A percentile compares a stretch with the other conserved stretches of the same genome.
phyloP scores from a whole-genome alignment of 2,329 filamentous ascomycete species.

The Emmonsiellopsis sp. region DNA sequence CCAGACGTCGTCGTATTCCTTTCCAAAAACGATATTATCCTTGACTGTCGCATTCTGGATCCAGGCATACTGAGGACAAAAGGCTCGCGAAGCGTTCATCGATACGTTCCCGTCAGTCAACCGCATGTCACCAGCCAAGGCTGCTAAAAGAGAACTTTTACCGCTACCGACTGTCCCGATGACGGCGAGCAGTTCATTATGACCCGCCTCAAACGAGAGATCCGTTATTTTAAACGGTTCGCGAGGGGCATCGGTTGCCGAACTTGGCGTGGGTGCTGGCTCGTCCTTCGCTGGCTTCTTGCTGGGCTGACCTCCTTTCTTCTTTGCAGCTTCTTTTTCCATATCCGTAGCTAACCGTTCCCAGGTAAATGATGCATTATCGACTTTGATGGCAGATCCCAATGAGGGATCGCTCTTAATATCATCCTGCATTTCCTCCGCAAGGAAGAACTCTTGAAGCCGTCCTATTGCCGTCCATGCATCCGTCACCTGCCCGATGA shows the following conservation, averaged over 20 bases:
- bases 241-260: conserved; percentile 15
- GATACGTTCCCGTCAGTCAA: conserved; percentile 65
- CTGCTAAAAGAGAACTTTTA: conserved; percentile 81
- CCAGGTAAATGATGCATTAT: conserved; percentile 76
- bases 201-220: conserved; percentile 26
- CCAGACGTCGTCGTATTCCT: conserved; percentile 65
- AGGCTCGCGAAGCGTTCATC: conserved; percentile 72
- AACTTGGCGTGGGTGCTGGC: conserved; percentile 38
- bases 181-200: conserved; percentile 31
- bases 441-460: conserved; percentile 78
- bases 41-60: conserved; percentile 85
- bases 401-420: conserved; percentile 48
- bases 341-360: conserved; percentile 42
- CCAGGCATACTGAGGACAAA: conserved; percentile 96
- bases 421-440: conserved; percentile 75
- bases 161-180: conserved; percentile 58
- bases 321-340: conserved; percentile 10
- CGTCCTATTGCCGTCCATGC: conserved; percentile 76
- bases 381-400: conserved; percentile 56
- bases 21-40: conserved; percentile 88
- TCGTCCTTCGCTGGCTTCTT: conserved; percentile 14
- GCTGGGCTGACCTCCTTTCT: conserved; percentile 9
- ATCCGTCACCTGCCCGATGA: conserved; percentile 83
- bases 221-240: conserved; percentile 35
- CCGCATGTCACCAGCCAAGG: conserved; percentile 89